Conservation (phyloP, 805 yeast genomes). For the Candida boleticola region DNA sequence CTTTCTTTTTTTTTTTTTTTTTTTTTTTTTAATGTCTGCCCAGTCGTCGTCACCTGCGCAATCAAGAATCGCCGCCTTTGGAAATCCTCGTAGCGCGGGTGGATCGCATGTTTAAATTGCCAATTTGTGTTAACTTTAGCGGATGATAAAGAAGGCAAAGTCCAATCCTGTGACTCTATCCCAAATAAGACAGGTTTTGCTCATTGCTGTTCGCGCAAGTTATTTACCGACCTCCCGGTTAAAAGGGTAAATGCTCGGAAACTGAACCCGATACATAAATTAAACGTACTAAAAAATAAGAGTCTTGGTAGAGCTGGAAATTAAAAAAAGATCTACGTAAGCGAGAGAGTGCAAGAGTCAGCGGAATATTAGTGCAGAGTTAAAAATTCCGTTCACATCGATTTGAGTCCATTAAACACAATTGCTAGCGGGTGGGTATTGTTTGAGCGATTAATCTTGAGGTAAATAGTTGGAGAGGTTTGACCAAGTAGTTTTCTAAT, state of each 20-base stretch:
- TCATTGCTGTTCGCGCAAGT: not conserved
- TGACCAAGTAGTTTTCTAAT: not conserved
- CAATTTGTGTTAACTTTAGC: no score
- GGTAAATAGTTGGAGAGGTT: no score
- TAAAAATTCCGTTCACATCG: no score
- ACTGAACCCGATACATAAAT: not conserved
- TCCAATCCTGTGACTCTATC: not conserved
- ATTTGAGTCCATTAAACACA: no score
- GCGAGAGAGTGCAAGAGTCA: no score
- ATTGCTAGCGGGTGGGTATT: no score
- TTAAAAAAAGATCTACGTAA: no score
- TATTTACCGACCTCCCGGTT: not conserved
- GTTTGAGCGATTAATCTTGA: no score
- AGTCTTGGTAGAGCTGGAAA: no score
- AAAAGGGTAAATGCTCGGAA: constrained; percentile 2
- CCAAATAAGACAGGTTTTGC: not conserved
- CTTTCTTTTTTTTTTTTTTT: not conserved
- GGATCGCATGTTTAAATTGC: not conserved
- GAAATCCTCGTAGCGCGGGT: not conserved
- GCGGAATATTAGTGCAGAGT: no score
- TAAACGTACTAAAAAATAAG: no score
- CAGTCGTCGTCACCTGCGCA: not conserved
- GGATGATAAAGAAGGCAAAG: no score
- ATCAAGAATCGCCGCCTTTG: not conserved
- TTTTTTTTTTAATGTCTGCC: not conserved